Percentiles rank a stretch among this genome's conserved stretches.
phyloP scores from a whole-genome alignment of 2,329 filamentous ascomycete genomes.

The Talaromyces atroroseus region DNA sequence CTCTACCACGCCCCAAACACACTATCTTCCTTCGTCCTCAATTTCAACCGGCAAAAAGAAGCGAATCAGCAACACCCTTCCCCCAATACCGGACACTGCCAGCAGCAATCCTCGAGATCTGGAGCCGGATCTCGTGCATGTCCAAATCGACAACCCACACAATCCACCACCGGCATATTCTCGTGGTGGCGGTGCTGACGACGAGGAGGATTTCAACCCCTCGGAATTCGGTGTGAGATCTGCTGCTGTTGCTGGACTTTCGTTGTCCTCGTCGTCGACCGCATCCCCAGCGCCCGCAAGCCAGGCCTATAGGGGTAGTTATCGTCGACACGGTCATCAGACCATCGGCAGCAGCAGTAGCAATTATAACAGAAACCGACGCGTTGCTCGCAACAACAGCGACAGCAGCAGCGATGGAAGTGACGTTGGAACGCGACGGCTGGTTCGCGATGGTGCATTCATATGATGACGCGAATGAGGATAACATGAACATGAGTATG shows the following conservation, averaged over 20 bases:
- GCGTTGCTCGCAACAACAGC: conserved; percentile 6
- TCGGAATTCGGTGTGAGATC: conserved; percentile 23
- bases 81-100: conserved; percentile 26
- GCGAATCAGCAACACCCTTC: conserved; percentile 23
- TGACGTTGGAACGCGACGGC: conserved; percentile 2
- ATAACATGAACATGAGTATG: background rate
- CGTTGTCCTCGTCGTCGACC: conserved; percentile 20
- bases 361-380: background rate
- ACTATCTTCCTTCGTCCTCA: background rate
- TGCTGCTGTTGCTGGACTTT: conserved; percentile 12
- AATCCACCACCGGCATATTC: conserved; percentile 5
- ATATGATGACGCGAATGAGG: background rate
- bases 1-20: conserved; percentile 16
- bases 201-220: conserved; percentile 12
- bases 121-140: conserved; percentile 4
- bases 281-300: conserved; percentile 11
- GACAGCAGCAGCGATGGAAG: conserved; percentile 10
- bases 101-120: conserved; percentile 2
- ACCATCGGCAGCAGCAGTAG: background rate
- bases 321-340: conserved; percentile 22
- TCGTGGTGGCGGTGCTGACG: background rate
- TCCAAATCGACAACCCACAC: background rate
- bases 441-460: conserved; percentile 11
- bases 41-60: conserved; percentile 5
- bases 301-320: conserved; percentile 6